Evolutionary conservation across 1,284 basidiomycete species (phyloP).

Genomic region (Cutaneotrichosporon cavernicola): DNA sequence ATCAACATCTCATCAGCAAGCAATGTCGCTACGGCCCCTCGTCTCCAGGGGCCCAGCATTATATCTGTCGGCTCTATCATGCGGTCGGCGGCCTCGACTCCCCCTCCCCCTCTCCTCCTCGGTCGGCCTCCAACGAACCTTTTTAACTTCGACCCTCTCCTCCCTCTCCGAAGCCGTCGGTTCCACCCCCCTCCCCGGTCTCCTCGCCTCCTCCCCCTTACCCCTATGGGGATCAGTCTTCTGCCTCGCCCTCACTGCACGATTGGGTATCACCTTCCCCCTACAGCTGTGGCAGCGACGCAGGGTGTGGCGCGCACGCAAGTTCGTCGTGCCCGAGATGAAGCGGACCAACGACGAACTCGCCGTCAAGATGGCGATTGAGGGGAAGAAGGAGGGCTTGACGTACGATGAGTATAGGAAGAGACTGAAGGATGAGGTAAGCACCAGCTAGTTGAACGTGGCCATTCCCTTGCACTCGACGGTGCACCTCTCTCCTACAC

Average conservation of each 20-base stretch:
- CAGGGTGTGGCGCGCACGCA: constrained; percentile 45
- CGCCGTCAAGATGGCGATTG: constrained; percentile 42
- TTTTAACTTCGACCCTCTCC: not conserved
- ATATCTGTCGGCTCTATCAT: not conserved
- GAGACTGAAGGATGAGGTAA: constrained; percentile 50
- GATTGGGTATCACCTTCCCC: constrained; percentile 56
- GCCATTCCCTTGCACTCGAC: no score
- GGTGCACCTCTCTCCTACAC: no score
- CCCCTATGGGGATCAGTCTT: constrained; percentile 3
- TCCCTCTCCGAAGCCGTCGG: not conserved
- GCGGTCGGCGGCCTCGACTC: not conserved
- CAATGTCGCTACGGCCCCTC: constrained; percentile 10
- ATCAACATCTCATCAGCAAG: not conserved
- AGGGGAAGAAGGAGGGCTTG: constrained; percentile 46
- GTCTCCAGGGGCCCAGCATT: not conserved
- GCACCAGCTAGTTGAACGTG: no score
- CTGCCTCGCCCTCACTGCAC: constrained; percentile 51
- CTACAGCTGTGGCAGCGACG: constrained; percentile 56
- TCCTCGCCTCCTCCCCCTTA: not conserved
- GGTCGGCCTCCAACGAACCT: not conserved
- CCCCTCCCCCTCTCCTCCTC: not conserved
- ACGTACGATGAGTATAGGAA: constrained; percentile 53
- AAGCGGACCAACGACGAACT: constrained; percentile 48
- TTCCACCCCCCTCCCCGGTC: constrained; percentile 3
- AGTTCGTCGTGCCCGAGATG: constrained; percentile 54